Conservation (phyloP, 495 filamentous ascomycete species). For the Polyplosphaeria fusca region DNA sequence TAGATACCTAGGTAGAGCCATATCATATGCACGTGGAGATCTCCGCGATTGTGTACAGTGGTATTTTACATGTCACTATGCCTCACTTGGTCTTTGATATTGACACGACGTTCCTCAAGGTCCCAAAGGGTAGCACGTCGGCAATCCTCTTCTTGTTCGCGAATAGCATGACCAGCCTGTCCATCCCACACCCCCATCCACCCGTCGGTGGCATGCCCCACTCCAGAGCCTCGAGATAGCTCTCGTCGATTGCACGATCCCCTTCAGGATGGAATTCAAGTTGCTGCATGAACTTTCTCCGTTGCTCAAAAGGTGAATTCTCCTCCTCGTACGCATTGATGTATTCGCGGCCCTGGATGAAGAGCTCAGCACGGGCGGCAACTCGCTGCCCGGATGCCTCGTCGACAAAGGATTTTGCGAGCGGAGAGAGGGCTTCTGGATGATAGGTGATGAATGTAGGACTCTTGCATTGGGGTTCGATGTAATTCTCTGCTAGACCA, state of each 20-base stretch:
- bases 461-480: conserved; percentile 65
- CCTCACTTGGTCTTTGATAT: conserved; percentile 26
- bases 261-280: conserved; percentile 42
- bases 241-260: conserved; percentile 66
- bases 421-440: conserved; percentile 84
- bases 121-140: conserved; percentile 86
- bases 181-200: conserved; percentile 92
- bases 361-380: conserved; percentile 83
- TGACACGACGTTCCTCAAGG: conserved; percentile 63
- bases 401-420: conserved; percentile 77
- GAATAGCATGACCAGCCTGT: conserved; percentile 86
- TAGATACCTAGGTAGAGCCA: no score
- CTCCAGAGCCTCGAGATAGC: conserved; percentile 76
- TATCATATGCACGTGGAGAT: no score
- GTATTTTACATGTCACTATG: neutral
- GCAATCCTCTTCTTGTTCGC: conserved; percentile 69
- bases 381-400: conserved; percentile 62
- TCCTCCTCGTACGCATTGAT: conserved; percentile 98
- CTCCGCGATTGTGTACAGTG: no score
- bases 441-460: conserved; percentile 93
- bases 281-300: conserved; percentile 74
- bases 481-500: conserved; percentile 67
- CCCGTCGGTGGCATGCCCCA: conserved; percentile 90
- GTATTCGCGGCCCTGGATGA: conserved; percentile 73
- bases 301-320: conserved; percentile 85